A percentile compares a stretch with the other conserved stretches of the same genome.
These are phyloP conservation scores for Citrus trifoliata DNA, from an alignment of 345 rosid species.

Conservation along the genomic window DNA sequence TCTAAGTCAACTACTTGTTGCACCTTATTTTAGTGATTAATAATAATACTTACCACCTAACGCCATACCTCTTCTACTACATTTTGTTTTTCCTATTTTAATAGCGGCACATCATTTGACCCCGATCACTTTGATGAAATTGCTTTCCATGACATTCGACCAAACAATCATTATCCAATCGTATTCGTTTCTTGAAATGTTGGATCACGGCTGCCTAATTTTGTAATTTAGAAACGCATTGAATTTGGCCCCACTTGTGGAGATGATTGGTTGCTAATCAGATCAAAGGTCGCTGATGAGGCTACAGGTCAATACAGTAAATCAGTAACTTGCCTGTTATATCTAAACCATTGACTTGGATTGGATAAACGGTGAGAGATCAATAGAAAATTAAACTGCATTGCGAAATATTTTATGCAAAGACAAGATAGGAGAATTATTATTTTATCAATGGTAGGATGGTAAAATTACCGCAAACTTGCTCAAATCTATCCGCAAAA, in stretches of 20 bases:
- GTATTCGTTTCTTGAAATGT: neutral
- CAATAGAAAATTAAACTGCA: neutral
- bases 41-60: neutral
- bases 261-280: neutral
- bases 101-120: neutral
- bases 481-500: accelerated
- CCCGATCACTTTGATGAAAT: neutral
- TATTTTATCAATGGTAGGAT: too few relatives aligned
- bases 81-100: neutral
- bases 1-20: neutral
- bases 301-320: slow-evolving; percentile 2
- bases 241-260: neutral
- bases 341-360: neutral
- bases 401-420: neutral
- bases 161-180: neutral
- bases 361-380: neutral
- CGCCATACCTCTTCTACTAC: neutral
- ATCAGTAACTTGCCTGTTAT: neutral
- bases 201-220: neutral
- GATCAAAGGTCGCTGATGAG: neutral
- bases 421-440: neutral
- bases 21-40: neutral
- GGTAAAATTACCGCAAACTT: too few relatives aligned
- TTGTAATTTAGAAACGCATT: neutral
- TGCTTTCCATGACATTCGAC: slow-evolving; percentile 4